Evolutionary conservation across 73 alveolate genomes (phyloP).

Genomic region (Uronychia setigera): DNA sequence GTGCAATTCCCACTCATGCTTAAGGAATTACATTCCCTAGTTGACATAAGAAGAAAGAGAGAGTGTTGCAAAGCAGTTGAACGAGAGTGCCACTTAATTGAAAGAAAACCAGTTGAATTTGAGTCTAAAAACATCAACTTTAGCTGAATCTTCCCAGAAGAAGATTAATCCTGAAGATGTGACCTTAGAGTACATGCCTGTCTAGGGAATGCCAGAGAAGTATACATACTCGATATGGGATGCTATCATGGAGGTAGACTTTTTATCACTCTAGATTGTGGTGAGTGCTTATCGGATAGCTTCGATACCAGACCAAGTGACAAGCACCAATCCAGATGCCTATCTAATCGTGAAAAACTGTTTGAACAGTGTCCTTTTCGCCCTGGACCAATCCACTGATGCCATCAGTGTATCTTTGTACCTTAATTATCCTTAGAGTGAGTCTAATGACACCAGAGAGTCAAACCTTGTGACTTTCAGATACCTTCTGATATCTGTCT

Average conservation of each 20-base stretch:
- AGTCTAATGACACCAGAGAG: constrained; percentile 26
- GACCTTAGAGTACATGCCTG: constrained; percentile 2
- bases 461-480: constrained; percentile 13
- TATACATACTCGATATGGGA: constrained; percentile 42
- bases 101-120: background rate
- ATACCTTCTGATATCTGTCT: constrained; percentile 39
- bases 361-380: constrained; percentile 31
- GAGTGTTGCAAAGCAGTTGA: too few species aligned
- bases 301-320: background rate
- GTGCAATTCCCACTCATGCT: background rate
- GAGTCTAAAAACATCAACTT: background rate
- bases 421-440: background rate
- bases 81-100: background rate
- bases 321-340: constrained; percentile 16
- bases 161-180: constrained; percentile 9
- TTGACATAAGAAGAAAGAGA: too few species aligned
- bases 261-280: background rate
- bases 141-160: background rate
- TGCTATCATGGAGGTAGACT: constrained; percentile 34
- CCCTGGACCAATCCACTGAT: constrained; percentile 26
- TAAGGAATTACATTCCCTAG: background rate
- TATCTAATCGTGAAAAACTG: constrained; percentile 38
- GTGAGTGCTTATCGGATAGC: constrained; percentile 42
- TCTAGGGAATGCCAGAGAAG: background rate
- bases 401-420: constrained; percentile 7